Evolutionary conservation across 768 basidiomycete genomes (phyloP), one percentile per base, ranked within the genome.

Genomic region (Auricularia cornea): DNA sequence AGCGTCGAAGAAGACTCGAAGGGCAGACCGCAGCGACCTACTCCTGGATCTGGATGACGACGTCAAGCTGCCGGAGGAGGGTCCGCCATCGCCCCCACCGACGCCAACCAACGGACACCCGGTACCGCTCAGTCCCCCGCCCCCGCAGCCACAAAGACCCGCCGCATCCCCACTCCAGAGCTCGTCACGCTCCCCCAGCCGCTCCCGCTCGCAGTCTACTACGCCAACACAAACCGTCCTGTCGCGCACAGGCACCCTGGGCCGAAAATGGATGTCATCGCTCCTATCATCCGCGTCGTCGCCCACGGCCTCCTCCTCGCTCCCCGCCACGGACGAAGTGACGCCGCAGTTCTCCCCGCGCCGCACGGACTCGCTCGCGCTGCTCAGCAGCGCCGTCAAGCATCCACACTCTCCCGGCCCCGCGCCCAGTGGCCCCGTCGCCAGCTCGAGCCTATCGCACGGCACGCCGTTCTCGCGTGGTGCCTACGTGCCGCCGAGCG

Each of bases 391-490:
- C 26, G 29, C 54, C 28, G 30, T 28, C 1, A 16, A 31, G 16
- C 28, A 57, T 28, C 16, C 16, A 18, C 44, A 5, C n/a, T n/a
- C n/a, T n/a, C n/a, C n/a, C n/a, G n/a, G n/a, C n/a, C n/a, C n/a
- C n/a, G n/a, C n/a, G n/a, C n/a, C n/a, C n/a, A n/a, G n/a, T 12
- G 16, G 20, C 12, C 44, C 20, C 44, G 23, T 18, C 44, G 44
- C 20, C 12, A 48, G 44, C 44, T 6, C 20, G 11, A 48, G 44
- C 1, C 44, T 48, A n/a, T 44, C 64, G 30, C 81, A 84, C 60
- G 78, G 79, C 0, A 80, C 83, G 3, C 84, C 86, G 0, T 87
- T 87, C 63, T 76, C 75, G 0, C 68, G 78, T 11, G 70, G 77
- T 33, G 74, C 76, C 2, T 80, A 80, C 71, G 74, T 76, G 20